phyloP scores from a whole-genome alignment of 1,139 yeast genomes.

The Ogataea hybrid region DNA sequence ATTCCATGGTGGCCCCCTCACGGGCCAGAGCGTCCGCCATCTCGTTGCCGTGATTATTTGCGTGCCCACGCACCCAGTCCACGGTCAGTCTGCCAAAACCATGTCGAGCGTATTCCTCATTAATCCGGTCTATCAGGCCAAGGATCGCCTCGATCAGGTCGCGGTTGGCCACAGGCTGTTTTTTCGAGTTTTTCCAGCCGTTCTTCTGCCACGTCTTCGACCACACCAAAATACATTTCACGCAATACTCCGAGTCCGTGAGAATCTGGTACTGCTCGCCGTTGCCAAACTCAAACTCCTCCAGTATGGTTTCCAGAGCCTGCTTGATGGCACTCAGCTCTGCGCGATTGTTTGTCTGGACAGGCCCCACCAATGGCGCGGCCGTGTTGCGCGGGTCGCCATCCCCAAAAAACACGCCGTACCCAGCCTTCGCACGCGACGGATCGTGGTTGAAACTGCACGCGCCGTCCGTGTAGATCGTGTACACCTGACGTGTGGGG shows the following conservation, averaged over 20 bases:
- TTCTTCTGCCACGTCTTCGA: slow-evolving; percentile 26
- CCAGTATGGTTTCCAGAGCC: slow-evolving; percentile 45
- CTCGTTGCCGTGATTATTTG: slow-evolving; percentile 69
- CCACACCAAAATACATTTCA: slow-evolving; percentile 52
- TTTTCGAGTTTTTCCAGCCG: slow-evolving; percentile 48
- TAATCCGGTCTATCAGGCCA: slow-evolving; percentile 34
- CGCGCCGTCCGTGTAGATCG: slow-evolving; percentile 72
- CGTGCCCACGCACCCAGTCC: slow-evolving; percentile 70
- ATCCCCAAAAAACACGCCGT: slow-evolving; percentile 69
- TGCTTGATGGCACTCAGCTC: slow-evolving; percentile 66
- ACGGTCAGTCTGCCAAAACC: slow-evolving; percentile 35
- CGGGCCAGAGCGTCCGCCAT: slow-evolving; percentile 76
- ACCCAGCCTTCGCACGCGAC: slow-evolving; percentile 48
- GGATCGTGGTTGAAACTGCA: slow-evolving; percentile 32
- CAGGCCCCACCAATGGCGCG: slow-evolving; percentile 43
- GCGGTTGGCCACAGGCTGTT: slow-evolving; percentile 47
- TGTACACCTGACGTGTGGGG: not conserved
- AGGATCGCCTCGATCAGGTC: slow-evolving; percentile 44
- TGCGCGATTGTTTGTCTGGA: slow-evolving; percentile 78
- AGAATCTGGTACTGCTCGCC: slow-evolving; percentile 17
- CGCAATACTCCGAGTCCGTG: slow-evolving; percentile 61
- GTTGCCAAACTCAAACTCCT: slow-evolving; percentile 19
- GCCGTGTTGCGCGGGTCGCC: slow-evolving; percentile 54
- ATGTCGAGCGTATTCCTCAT: slow-evolving; percentile 27
- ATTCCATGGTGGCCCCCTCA: slow-evolving; percentile 36